These are phyloP conservation scores for Phytomonas sp. DNA, from an alignment of 208 protist species.

Conservation along the genomic window DNA sequence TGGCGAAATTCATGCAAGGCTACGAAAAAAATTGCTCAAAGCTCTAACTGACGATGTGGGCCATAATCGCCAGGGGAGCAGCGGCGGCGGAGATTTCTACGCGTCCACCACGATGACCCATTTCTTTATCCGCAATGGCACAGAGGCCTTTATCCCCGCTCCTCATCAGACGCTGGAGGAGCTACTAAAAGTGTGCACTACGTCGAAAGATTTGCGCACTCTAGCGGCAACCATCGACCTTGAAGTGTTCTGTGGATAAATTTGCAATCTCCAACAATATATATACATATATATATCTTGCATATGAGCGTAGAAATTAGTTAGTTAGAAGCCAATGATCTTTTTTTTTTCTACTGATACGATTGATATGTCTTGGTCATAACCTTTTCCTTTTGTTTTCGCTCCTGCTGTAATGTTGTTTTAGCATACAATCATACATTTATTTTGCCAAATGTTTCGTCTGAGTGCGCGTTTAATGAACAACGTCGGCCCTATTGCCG, in stretches of 20 bases:
- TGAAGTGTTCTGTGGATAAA: constrained; percentile 57
- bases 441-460: not conserved
- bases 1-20: constrained; percentile 43
- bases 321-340: constrained; percentile 1
- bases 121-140: constrained; percentile 54
- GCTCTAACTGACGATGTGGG: constrained; percentile 5
- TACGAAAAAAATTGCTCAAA: constrained; percentile 53
- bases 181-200: constrained; percentile 41
- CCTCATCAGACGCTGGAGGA: constrained; percentile 54
- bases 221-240: constrained; percentile 50
- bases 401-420: not conserved
- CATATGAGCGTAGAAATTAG: constrained; percentile 8
- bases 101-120: constrained; percentile 20
- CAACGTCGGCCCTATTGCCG: not conserved
- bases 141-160: constrained; percentile 61
- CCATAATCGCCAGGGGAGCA: constrained; percentile 10
- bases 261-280: not conserved
- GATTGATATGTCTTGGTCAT: not conserved
- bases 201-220: constrained; percentile 22
- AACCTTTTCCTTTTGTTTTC: not conserved
- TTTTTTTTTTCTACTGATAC: constrained; percentile 9
- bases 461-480: not conserved
- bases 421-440: not conserved
- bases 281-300: constrained; percentile 1
- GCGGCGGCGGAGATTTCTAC: constrained; percentile 5